These are phyloP conservation scores for Saccharomyces hybrid DNA, from an alignment of 1,139 yeast genomes.

Conservation along the genomic window DNA sequence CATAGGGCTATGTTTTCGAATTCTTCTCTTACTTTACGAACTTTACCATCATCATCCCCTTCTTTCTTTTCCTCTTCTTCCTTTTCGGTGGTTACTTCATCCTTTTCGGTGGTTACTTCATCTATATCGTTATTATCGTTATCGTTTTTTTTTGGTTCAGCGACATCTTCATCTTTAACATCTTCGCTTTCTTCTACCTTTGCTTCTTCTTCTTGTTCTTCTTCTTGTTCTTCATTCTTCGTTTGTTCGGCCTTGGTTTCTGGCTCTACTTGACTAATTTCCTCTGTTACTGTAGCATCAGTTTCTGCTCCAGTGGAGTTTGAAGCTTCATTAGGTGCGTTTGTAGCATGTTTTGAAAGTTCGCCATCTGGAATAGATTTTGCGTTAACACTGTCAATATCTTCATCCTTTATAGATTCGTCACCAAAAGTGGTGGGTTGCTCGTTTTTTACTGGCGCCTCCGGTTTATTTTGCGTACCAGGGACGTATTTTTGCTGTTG, in stretches of 20 bases:
- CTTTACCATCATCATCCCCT: slow-evolving; percentile 4
- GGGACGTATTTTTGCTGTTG: not conserved
- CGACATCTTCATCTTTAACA: slow-evolving; percentile 5
- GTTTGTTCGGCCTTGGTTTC: slow-evolving; percentile 5
- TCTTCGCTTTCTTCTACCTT: slow-evolving; percentile 3
- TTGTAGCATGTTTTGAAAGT: slow-evolving; percentile 15
- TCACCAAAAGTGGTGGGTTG: slow-evolving; percentile 3
- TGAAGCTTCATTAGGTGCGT: not conserved
- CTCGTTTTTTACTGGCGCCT: not conserved
- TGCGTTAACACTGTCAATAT: slow-evolving; percentile 1
- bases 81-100: slow-evolving; percentile 2
- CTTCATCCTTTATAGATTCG: slow-evolving; percentile 12
- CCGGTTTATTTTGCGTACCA: not conserved
- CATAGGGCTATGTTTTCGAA: slow-evolving; percentile 3
- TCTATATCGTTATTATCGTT: slow-evolving; percentile 2
- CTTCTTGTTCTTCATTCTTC: slow-evolving; percentile 4
- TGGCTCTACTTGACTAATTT: slow-evolving; percentile 6
- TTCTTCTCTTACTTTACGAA: slow-evolving; percentile 4
- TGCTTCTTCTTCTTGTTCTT: slow-evolving; percentile 3
- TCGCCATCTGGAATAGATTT: slow-evolving; percentile 5
- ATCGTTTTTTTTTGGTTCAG: not conserved
- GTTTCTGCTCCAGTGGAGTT: slow-evolving; percentile 4
- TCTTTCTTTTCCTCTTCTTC: slow-evolving; percentile 3
- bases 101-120: slow-evolving; percentile 3
- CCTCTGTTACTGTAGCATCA: slow-evolving; percentile 4